Percentiles rank a stretch among this genome's conserved stretches.
These are phyloP conservation scores for Marchantia paleacea DNA, from an alignment of 225 moss, liverwort and hornwort genomes.

Conservation along the genomic window DNA sequence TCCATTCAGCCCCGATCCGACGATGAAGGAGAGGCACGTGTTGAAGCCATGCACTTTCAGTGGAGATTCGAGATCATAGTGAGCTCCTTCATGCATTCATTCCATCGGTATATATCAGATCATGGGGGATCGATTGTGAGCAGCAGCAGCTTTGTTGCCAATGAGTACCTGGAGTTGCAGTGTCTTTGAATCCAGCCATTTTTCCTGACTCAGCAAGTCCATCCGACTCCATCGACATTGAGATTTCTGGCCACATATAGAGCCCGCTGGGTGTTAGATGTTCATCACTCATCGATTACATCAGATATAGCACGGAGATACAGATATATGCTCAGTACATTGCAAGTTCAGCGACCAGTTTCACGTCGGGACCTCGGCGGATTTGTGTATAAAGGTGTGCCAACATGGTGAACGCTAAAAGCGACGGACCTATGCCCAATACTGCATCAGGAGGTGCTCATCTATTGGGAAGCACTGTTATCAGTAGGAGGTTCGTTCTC, in stretches of 20 bases:
- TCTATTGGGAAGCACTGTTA: not conserved
- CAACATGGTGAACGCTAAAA: not conserved
- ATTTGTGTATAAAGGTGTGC: not conserved
- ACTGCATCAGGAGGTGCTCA: not conserved
- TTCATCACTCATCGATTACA: not conserved
- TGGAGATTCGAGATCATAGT: not conserved
- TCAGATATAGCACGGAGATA: not conserved
- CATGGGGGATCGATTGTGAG: not conserved
- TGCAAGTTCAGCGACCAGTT: not conserved
- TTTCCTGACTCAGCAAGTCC: not conserved
- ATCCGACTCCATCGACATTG: not conserved
- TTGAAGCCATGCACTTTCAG: not conserved
- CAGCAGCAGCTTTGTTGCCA: not conserved
- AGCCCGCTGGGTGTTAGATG: not conserved
- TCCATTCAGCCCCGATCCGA: not conserved
- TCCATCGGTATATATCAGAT: not conserved
- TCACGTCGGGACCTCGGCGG: not conserved
- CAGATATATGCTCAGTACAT: not conserved
- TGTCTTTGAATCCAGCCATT: not conserved
- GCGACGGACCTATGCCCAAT: not conserved
- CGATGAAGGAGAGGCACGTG: not conserved
- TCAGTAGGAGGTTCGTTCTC: not conserved
- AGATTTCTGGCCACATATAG: not conserved
- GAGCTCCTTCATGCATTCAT: too few species aligned
- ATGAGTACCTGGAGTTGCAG: too few species aligned